Base-by-base conservation (phyloP, 208 protist genomes). In the Giardia duodenalis region DNA sequence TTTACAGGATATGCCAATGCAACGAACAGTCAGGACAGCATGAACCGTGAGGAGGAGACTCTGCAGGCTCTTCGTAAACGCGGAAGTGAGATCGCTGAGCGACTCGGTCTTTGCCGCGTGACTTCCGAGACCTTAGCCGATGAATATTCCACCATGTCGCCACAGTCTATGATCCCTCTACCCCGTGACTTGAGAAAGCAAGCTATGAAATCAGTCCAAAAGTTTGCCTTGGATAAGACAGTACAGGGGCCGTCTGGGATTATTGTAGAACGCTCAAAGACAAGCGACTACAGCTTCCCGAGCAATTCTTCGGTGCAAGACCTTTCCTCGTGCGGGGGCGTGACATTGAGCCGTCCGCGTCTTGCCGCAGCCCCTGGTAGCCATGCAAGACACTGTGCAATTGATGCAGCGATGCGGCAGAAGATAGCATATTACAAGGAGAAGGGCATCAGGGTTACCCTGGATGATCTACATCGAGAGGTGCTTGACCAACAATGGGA, bases 121-220 rank as follows among this genome's bases (percentile, higher is more conserved):
- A 91, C 88, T 30, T 91, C 1, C 10, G 88, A 91, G 44, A 91
- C 88, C 0, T n/a, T 91, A 91, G 88, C 88, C 4, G 88, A 91
- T 30, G 88, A 91, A 48, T 91, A 91, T 91, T 47, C 43, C n/a
- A 2, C 2, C 2, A 91, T 91, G 88, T 43, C 45, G 2, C 44
- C 45, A n/a, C 4, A 2, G 42, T 47, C n/a, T 43, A 91, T 91
- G 88, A 91, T 91, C 88, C 88, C 88, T 47, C 88, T 91, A 2
- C 88, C 88, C 0, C n/a, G 45, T 43, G 88, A 91, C 0, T 2
- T 91, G 0, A 1, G 88, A 43, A 91, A 91, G 45, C 1, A 2
- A 30, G 45, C 45, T 47, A 30, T 48, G 88, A 3, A 47, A n/a
- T 22, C 88, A 19, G 88, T 91, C 45, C 44, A 91, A 48, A 19